Percentiles rank a stretch among this genome's conserved stretches.
phyloP scores from a whole-genome alignment of 257 asterid genomes.

The Osmanthus fragrans region DNA sequence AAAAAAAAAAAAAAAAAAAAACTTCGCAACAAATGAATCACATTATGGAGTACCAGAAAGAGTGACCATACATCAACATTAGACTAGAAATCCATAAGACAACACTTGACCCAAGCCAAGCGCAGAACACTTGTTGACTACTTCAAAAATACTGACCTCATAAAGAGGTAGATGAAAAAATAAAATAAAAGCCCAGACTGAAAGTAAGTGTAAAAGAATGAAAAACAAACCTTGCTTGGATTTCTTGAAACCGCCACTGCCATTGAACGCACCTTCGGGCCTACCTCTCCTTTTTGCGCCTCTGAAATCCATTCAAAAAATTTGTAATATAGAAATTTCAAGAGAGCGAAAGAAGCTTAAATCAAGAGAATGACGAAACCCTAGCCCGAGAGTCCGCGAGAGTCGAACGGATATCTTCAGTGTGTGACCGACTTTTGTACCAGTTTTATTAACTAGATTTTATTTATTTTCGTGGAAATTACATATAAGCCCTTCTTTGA shows the following conservation, averaged over 20 bases:
- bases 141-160: not conserved
- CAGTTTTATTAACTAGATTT: not conserved
- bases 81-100: not conserved
- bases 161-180: not conserved
- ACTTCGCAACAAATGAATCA: not conserved
- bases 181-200: conserved; percentile 26
- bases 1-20: not conserved
- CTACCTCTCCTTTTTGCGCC: conserved; percentile 59
- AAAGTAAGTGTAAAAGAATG: not conserved
- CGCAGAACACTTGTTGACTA: not conserved
- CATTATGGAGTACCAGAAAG: not conserved
- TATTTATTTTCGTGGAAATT: no score
- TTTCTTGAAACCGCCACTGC: conserved; percentile 63
- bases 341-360: not conserved
- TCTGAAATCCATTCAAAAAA: conserved; percentile 53
- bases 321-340: not conserved
- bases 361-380: not conserved
- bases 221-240: conserved; percentile 50
- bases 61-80: not conserved
- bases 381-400: not conserved
- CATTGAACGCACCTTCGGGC: conserved; percentile 51
- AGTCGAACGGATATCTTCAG: not conserved
- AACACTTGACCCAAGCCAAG: not conserved
- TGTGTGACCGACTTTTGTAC: not conserved
- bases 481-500: no score